Percentiles rank a stretch among this genome's conserved stretches.
These are phyloP conservation scores for Schizophyllum amplum DNA, from an alignment of 1,284 basidiomycete genomes.

Conservation along the genomic window DNA sequence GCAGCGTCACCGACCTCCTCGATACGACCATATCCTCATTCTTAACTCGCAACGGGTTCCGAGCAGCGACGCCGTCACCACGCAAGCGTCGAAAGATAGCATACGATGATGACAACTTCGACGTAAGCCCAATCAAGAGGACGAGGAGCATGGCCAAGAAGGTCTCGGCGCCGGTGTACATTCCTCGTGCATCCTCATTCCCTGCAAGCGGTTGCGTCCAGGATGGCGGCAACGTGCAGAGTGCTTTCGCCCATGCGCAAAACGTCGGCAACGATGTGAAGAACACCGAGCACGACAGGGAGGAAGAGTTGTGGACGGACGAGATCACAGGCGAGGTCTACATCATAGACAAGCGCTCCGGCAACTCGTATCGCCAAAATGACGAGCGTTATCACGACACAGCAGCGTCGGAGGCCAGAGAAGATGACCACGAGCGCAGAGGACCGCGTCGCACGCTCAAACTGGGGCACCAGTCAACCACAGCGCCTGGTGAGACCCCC, in stretches of 20 bases:
- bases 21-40: slow-evolving; percentile 55
- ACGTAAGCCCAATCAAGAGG: slow-evolving; percentile 5
- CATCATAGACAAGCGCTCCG: slow-evolving; percentile 59
- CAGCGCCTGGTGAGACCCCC: neutral
- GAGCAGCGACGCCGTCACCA: slow-evolving; percentile 15
- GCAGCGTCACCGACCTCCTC: slow-evolving; percentile 46
- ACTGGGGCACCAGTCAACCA: neutral
- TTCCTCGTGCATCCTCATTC: neutral
- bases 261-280: no score
- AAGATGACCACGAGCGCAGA: neutral
- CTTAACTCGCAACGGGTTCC: slow-evolving; percentile 43
- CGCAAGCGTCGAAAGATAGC: slow-evolving; percentile 33
- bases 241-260: no score
- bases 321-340: slow-evolving; percentile 58
- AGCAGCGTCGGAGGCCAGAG: neutral
- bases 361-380: slow-evolving; percentile 34
- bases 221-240: no score
- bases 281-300: slow-evolving; percentile 11
- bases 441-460: neutral
- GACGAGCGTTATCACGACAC: neutral
- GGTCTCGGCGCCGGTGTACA: slow-evolving; percentile 10
- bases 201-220: neutral
- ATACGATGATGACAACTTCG: slow-evolving; percentile 18
- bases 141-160: slow-evolving; percentile 5
- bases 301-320: slow-evolving; percentile 50